Conservation (phyloP, 371 early-diverging fungal genomes). For the Mucor racemosus region DNA sequence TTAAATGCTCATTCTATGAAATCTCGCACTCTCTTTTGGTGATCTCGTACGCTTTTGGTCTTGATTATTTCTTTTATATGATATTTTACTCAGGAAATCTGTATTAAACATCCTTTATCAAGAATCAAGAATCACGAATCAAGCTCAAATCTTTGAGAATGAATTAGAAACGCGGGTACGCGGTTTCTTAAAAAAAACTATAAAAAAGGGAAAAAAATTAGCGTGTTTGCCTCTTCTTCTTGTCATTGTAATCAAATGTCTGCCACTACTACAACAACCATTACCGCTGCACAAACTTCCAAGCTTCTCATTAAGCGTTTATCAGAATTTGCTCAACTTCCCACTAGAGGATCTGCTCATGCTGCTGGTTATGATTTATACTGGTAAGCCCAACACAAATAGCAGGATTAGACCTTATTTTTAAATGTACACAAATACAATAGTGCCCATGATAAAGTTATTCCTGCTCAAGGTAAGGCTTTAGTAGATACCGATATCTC, state of each 20-base stretch:
- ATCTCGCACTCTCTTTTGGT: no score
- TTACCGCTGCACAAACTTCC: slow-evolving; percentile 6
- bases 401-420: neutral
- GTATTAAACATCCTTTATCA: no score
- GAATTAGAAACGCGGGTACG: no score
- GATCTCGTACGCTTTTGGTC: no score
- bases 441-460: slow-evolving; percentile 68
- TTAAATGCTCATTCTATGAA: no score
- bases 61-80: no score
- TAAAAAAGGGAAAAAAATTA: neutral
- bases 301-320: slow-evolving; percentile 63
- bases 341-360: slow-evolving; percentile 76
- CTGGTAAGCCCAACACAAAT: slow-evolving; percentile 55
- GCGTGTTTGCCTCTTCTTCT: neutral
- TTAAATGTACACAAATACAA: neutral
- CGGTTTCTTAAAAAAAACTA: no score
- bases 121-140: no score
- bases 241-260: neutral
- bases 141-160: no score
- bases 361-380: slow-evolving; percentile 98
- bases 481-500: slow-evolving; percentile 85
- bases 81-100: no score
- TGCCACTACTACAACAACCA: neutral
- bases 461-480: slow-evolving; percentile 76
- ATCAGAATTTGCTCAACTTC: slow-evolving; percentile 75